Evolutionary conservation across 306 rosid species (phyloP), one percentile per base, ranked within the genome.

Genomic region (Betula pendula): DNA sequence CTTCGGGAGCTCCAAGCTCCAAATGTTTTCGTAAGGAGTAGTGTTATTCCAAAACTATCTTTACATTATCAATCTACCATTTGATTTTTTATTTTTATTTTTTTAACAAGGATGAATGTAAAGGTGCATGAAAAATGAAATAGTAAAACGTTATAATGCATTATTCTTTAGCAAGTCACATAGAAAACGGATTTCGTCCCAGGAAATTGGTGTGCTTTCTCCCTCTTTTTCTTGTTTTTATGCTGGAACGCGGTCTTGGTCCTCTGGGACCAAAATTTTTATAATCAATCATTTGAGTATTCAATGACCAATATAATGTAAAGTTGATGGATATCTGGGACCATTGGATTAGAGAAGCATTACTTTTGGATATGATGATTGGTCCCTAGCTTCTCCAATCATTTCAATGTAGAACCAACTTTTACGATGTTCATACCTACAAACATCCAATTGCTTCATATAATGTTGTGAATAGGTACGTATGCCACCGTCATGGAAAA

Each of bases 401-500:
- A 38, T 65, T n/a, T 38, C 22, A 35, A 35, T 5, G 27, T 35
- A 65, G 42, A 60, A 60, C 29, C n/a, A 14, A 60, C 33, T 29
- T 25, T 60, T 60, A 31, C 68, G 0, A 60, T 60, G 15, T 60
- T 60, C 68, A 60, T 27, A 14, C 68, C 25, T 8, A 15, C 12
- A 19, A 17, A 29, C 45, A 38, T 65, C 45, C 68, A 15, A 16
- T 8, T 62, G 43, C 22, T 29, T 60, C n/a, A n/a, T n/a, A n/a
- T n/a, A n/a, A 33, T 60, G 68, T 29, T 16, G 35, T 17, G 45
- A 65, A 65, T 31, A 16, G 3, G 69, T 33, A 35, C 31, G 20
- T 6, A 31, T 19, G 53, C 80, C 83, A 87, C 84, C 81, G 51
- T 79, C 47, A 27, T 72, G 78, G 40, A 80, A 82, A 82, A 84